phyloP scores from a whole-genome alignment of 2,329 filamentous ascomycete genomes.

The Trichocomaceae sp. region DNA sequence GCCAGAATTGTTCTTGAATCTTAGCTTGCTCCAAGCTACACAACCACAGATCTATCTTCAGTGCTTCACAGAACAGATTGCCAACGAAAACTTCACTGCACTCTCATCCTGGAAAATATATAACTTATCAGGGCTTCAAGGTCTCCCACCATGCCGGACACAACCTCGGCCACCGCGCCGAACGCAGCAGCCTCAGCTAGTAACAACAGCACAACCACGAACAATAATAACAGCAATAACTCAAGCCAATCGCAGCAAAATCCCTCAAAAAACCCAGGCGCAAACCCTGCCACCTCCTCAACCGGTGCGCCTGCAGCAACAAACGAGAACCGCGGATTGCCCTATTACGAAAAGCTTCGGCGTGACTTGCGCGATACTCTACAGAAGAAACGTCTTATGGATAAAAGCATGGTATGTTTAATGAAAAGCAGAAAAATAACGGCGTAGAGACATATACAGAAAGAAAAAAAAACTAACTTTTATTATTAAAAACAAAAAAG shows the following conservation, averaged over 20 bases:
- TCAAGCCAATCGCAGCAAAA: background rate
- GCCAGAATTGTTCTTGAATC: background rate
- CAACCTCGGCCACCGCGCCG: slow-evolving; percentile 9
- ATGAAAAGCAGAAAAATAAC: too few relatives aligned
- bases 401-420: slow-evolving; percentile 49
- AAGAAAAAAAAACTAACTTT: background rate
- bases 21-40: background rate
- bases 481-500: slow-evolving; percentile 18
- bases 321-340: slow-evolving; percentile 41
- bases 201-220: slow-evolving; percentile 11
- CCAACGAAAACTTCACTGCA: background rate
- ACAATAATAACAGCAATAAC: background rate
- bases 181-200: slow-evolving; percentile 4
- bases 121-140: background rate
- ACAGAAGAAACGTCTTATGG: slow-evolving; percentile 57
- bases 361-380: slow-evolving; percentile 61
- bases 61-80: background rate
- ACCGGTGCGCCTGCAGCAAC: slow-evolving; percentile 14
- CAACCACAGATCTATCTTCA: background rate
- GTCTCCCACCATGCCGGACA: background rate
- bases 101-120: background rate
- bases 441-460: too few relatives aligned
- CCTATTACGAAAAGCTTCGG: slow-evolving; percentile 68
- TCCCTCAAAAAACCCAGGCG: slow-evolving; percentile 9
- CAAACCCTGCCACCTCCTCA: slow-evolving; percentile 9